A percentile compares a stretch with the other conserved stretches of the same genome.
Evolutionary conservation across 108 stramenopile genomes (phyloP).

Genomic region (Chaetoceros tenuissimus): DNA sequence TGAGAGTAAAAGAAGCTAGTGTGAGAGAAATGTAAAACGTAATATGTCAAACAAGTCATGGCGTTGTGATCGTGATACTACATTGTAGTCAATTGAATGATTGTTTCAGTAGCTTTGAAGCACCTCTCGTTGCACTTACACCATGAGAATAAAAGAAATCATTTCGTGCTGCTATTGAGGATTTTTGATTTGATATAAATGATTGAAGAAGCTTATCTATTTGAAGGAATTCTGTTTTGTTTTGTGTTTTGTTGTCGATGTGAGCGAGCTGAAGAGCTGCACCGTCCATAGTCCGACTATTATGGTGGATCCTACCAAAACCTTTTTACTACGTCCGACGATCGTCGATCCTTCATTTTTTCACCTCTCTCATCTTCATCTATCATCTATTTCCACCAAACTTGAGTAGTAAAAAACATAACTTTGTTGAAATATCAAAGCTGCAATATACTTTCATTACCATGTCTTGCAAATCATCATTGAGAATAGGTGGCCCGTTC

Average conservation of each 20-base stretch:
- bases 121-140: too few relatives aligned
- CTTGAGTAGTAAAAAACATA: not conserved
- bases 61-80: not conserved
- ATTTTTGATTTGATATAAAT: not conserved
- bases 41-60: not conserved
- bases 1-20: not conserved
- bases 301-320: not conserved
- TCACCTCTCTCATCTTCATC: too few relatives aligned
- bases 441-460: not conserved
- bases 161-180: slow-evolving; percentile 9
- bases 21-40: slow-evolving; percentile 1
- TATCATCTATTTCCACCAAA: too few relatives aligned
- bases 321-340: too few relatives aligned
- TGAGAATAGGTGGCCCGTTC: not conserved
- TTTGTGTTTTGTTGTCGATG: not conserved
- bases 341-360: too few relatives aligned
- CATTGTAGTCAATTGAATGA: not conserved
- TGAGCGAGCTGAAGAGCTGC: not conserved
- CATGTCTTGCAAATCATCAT: too few relatives aligned
- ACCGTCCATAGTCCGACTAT: not conserved
- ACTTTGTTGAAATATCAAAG: not conserved
- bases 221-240: not conserved
- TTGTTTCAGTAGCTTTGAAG: too few relatives aligned
- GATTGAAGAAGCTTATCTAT: too few relatives aligned
- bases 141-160: slow-evolving; percentile 85